These are phyloP conservation scores for Infundibulicybe gibba DNA, from an alignment of 768 basidiomycete genomes.

Conservation along the genomic window DNA sequence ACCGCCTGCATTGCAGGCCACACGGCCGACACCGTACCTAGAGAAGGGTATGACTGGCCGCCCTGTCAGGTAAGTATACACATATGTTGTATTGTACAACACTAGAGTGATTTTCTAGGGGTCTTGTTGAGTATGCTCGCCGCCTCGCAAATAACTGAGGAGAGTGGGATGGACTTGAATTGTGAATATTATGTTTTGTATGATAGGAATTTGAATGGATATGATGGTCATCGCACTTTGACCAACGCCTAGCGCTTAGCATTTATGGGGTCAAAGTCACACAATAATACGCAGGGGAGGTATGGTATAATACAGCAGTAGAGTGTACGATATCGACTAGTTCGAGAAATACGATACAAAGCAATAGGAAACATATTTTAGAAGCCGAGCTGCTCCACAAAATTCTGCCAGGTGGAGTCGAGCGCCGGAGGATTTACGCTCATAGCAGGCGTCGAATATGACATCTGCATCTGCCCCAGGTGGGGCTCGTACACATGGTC, in stretches of 20 bases:
- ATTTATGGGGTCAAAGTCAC: too few relatives aligned
- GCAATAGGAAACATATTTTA: slow-evolving; percentile 5
- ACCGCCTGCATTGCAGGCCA: slow-evolving; percentile 30
- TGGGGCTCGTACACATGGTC: background rate
- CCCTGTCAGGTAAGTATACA: slow-evolving; percentile 59
- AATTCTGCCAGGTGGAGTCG: slow-evolving; percentile 64
- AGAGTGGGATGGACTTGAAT: too few relatives aligned
- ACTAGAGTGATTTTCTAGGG: slow-evolving; percentile 40
- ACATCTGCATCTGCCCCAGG: background rate
- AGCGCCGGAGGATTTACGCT: slow-evolving; percentile 33
- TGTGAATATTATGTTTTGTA: too few relatives aligned
- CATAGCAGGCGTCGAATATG: slow-evolving; percentile 4
- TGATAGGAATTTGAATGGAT: too few relatives aligned
- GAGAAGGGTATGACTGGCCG: slow-evolving; percentile 79
- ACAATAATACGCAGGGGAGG: too few relatives aligned
- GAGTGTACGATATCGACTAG: too few relatives aligned
- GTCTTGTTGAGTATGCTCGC: slow-evolving; percentile 37
- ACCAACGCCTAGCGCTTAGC: too few relatives aligned
- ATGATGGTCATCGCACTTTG: too few relatives aligned
- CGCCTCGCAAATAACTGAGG: slow-evolving; percentile 24
- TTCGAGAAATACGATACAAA: too few relatives aligned
- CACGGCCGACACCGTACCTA: slow-evolving; percentile 55
- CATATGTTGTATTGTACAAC: slow-evolving; percentile 15
- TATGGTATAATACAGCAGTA: too few relatives aligned
- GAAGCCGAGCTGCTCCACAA: slow-evolving; percentile 66